Evolutionary conservation across 73 alveolate species (phyloP), one percentile per base, ranked within the genome.

Genomic region (Durusdinium trenchii): DNA sequence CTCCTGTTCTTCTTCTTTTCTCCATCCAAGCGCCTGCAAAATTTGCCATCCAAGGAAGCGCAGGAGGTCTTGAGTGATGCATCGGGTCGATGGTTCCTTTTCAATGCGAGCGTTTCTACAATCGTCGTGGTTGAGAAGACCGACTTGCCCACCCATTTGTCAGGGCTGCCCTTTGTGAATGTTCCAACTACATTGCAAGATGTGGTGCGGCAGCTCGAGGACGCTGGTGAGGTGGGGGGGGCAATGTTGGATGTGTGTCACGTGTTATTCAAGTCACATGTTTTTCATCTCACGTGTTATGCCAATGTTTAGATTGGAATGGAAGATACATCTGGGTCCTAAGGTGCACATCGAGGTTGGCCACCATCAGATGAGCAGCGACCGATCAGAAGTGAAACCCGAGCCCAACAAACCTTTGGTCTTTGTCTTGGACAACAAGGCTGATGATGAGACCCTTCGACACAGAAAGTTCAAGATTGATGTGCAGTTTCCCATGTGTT

Each of bases 211-310:
- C 51, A 71, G 12, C 84, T 71, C 40, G 84, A 71, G 50, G 84
- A 71, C 51, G 84, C 84, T 38, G 84, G 84, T 35, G 84, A 71
- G 84, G 84, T 71, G 10, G 76, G 38, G 32, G 36, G 43, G 38
- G 40, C 32, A 6, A 5, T 4, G 38, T n/a, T n/a, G n/a, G n/a
- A n/a, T n/a, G n/a, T n/a, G n/a, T n/a, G n/a, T n/a, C n/a, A n/a
- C n/a, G n/a, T n/a, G n/a, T n/a, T n/a, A n/a, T n/a, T n/a, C n/a
- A n/a, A n/a, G n/a, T n/a, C n/a, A n/a, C n/a, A n/a, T n/a, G n/a
- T n/a, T n/a, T n/a, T n/a, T n/a, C 76, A 6, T 6, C 43, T 35
- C 16, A 6, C 38, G 5, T 62, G 76, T 6, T 62, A 26, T 40
- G 43, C 5, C 32, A 20, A 10, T 62, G 5, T 6, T 62, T 62